These are phyloP conservation scores for Ogataea corticis DNA, from an alignment of 805 yeast species.

Conservation along the genomic window DNA sequence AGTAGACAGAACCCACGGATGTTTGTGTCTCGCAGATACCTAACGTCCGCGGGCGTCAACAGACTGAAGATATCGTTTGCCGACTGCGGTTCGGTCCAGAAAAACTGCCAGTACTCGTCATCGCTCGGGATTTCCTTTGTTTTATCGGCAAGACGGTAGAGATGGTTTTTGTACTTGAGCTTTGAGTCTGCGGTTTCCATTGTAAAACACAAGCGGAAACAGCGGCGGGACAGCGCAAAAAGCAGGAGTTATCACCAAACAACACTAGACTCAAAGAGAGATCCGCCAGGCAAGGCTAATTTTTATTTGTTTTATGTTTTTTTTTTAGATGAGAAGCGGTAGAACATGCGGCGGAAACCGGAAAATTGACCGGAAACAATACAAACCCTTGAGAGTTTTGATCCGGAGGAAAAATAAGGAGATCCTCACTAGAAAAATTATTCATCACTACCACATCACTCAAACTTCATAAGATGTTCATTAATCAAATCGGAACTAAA, in stretches of 20 bases:
- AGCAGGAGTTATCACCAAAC: too few relatives aligned
- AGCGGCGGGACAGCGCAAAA: too few relatives aligned
- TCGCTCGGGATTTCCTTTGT: constrained; percentile 35
- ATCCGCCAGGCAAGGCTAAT: background rate
- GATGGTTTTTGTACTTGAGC: constrained; percentile 57
- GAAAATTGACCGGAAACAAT: too few relatives aligned
- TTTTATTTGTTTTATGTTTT: too few relatives aligned
- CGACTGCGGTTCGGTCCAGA: constrained; percentile 50
- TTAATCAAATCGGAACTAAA: background rate
- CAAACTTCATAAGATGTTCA: too few relatives aligned
- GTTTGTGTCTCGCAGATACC: constrained; percentile 59
- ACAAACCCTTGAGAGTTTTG: too few relatives aligned
- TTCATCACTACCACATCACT: too few relatives aligned
- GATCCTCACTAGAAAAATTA: too few relatives aligned
- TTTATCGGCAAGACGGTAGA: constrained; percentile 55
- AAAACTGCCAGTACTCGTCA: constrained; percentile 43
- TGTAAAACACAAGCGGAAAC: background rate
- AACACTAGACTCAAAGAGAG: background rate
- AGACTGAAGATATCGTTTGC: constrained; percentile 60
- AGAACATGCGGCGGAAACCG: too few relatives aligned
- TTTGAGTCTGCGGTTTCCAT: constrained; percentile 82
- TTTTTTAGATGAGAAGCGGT: too few relatives aligned
- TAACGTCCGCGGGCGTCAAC: constrained; percentile 57
- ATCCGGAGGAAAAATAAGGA: too few relatives aligned
- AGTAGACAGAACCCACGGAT: constrained; percentile 56